Percentiles rank a stretch among this genome's conserved stretches.
Conservation (phyloP, 148 eudicot genomes). For the Rhododendron kiyosumense region DNA sequence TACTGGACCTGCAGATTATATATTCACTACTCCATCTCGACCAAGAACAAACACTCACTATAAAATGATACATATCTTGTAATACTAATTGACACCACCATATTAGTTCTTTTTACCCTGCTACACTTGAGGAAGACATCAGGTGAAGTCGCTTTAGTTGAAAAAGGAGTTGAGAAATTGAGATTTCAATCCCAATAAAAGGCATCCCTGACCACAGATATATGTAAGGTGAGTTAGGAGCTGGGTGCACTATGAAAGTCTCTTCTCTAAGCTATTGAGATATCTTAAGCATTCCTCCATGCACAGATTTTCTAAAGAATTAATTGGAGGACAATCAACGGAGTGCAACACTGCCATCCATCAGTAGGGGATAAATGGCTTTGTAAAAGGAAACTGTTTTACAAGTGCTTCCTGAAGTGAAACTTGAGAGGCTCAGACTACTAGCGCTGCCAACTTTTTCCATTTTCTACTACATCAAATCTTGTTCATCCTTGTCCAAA, state of each 20-base stretch:
- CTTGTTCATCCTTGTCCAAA: not conserved
- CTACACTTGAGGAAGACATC: not conserved
- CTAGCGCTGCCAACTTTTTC: not conserved
- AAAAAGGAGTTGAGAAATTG: not conserved
- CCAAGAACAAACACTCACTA: not conserved
- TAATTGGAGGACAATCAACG: not conserved
- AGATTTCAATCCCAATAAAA: not conserved
- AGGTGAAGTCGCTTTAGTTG: not conserved
- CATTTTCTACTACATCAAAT: not conserved
- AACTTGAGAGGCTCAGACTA: conserved; percentile 2
- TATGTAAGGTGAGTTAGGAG: not conserved
- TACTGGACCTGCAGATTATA: not conserved
- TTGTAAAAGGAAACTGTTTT: not conserved
- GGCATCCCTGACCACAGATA: not conserved
- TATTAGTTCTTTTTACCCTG: not conserved
- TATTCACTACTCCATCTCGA: not conserved
- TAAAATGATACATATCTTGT: not conserved
- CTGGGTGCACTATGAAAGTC: not conserved
- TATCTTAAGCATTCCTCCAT: not conserved
- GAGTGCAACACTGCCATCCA: not conserved
- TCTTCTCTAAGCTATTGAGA: not conserved
- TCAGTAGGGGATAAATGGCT: not conserved
- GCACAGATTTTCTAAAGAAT: not conserved
- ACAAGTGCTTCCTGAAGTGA: not conserved
- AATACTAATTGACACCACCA: not conserved